Base-by-base conservation (phyloP, 208 protist genomes). In the Trypanosoma brucei region DNA sequence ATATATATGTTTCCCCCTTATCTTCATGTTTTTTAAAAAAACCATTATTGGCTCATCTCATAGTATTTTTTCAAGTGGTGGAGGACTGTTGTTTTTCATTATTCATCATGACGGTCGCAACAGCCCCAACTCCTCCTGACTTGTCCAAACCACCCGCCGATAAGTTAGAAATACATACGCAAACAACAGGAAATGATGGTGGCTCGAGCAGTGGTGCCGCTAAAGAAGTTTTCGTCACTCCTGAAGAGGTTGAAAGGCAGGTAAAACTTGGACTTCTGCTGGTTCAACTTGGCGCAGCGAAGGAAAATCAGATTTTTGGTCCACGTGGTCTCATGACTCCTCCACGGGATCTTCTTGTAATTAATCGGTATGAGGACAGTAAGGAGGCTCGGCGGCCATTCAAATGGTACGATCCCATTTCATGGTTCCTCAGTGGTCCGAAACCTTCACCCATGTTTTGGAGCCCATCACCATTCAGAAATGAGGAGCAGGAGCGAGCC, bases 351-450 rank as follows among this genome's bases (percentile, higher is more conserved):
- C 74, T 90, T 40, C 74, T 92, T 37, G 65, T 93, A 5, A 82
- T 86, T 44, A 72, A 90, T 58, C 82, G 78, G 7, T 53, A 46
- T 0, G 56, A 83, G 57, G 80, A 87, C 53, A 76, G 84, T 53
- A 59, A 69, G n/a, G 36, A 38, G 5, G 49, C 57, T 22, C 56
- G 49, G 39, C 72, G 84, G 40, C 65, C 70, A 31, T 70, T 81
- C 36, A 45, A 51, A 3, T 92, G 86, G 86, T 83, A 76, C 59
- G 81, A 88, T 63, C 86, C 86, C 8, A 80, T 82, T 72, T 84
- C 81, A 57, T 92, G 86, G 86, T 84, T 84, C 53, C 39, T 51
- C 38, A 75, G 76, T 36, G 77, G 80, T 0, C 55, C 55, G 50
- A 78, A 68, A 65, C 65, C 81, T 42, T 90, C 83, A 22, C 78